Evolutionary conservation across 805 yeast species (phyloP), one percentile per base, ranked within the genome.

Genomic region (Cyberlindnera suaveolens): DNA sequence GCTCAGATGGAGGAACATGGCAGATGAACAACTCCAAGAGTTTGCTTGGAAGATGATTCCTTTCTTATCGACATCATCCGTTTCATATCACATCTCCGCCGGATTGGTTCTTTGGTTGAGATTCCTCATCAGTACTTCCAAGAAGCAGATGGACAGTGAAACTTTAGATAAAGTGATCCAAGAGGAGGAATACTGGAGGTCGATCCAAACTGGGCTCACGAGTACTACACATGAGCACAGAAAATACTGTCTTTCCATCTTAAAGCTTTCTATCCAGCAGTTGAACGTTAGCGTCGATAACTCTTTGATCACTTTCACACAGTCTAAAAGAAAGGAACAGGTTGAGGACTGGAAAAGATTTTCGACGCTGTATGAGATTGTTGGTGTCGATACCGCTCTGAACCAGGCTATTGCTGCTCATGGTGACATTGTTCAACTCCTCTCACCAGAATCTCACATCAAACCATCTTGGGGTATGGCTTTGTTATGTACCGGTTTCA

Each of bases 381-480:
- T 86, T 23, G 93, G 88, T 1, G 72, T 89, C 33, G 96, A 89
- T 58, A 79, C 96, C 0, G 85, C 96, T 0, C 64, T 86, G 53
- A 89, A 90, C 53, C 96, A 90, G 61, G 79, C 90, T 1, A 80
- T 81, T 51, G 96, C 87, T 11, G 91, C 93, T 0, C 62, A 74
- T 1, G 64, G 64, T 7, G 95, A 86, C 52, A 75, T 89, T 36
- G 58, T 77, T 2, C 64, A 64, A 1, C 59, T 85, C 13, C 67
- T 86, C 19, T 56, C 70, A 0, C 71, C 75, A 3, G 48, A 60
- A 2, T 75, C 85, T 0, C 51, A 64, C 19, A 72, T 88, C 40
- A 80, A 81, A 31, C 70, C 81, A 1, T 70, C 81, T 1, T 88
- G 95, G 90, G 82, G 85, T 0, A 66, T 85, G 45, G 70, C 83